phyloP scores from a whole-genome alignment of 805 yeast genomes.

The Lachancea quebecensis region DNA sequence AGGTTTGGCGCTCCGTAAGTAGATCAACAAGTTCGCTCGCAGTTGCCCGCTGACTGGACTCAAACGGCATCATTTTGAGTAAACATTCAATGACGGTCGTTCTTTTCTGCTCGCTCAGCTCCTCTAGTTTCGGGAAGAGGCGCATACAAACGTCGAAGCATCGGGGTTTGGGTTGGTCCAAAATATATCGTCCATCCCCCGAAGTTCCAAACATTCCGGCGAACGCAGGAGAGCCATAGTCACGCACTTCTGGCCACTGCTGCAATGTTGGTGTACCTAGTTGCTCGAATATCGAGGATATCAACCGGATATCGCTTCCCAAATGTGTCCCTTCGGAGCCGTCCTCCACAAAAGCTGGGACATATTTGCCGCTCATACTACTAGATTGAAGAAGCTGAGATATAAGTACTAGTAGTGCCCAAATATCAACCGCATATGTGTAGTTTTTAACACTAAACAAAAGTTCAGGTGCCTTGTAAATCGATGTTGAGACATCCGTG shows the following conservation, averaged over 20 bases:
- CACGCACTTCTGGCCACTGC: conserved; percentile 36
- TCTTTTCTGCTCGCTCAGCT: conserved; percentile 9
- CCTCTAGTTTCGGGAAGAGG: conserved; percentile 20
- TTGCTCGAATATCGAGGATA: conserved; percentile 45
- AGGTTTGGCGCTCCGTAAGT: background rate
- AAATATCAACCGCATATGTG: conserved; percentile 52
- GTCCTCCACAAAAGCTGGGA: conserved; percentile 27
- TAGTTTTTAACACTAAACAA: conserved; percentile 55
- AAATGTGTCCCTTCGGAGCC: conserved; percentile 17
- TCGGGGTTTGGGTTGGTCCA: conserved; percentile 6
- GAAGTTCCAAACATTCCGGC: conserved; percentile 28
- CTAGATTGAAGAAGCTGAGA: conserved; percentile 43
- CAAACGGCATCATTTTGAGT: conserved; percentile 38
- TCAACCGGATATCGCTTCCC: conserved; percentile 53
- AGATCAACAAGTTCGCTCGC: conserved; percentile 31
- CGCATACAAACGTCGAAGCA: conserved; percentile 11
- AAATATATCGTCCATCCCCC: conserved; percentile 23
- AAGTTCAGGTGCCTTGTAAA: conserved; percentile 72
- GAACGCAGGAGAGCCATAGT: conserved; percentile 28
- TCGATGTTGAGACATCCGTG: conserved; percentile 55
- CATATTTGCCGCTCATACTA: conserved; percentile 5
- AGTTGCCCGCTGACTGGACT: conserved; percentile 41
- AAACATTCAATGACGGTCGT: conserved; percentile 30
- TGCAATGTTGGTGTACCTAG: conserved; percentile 56
- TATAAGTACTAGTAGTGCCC: conserved; percentile 62